phyloP scores from a whole-genome alignment of 164 flowering plant genomes.

The Platanus orientalis region DNA sequence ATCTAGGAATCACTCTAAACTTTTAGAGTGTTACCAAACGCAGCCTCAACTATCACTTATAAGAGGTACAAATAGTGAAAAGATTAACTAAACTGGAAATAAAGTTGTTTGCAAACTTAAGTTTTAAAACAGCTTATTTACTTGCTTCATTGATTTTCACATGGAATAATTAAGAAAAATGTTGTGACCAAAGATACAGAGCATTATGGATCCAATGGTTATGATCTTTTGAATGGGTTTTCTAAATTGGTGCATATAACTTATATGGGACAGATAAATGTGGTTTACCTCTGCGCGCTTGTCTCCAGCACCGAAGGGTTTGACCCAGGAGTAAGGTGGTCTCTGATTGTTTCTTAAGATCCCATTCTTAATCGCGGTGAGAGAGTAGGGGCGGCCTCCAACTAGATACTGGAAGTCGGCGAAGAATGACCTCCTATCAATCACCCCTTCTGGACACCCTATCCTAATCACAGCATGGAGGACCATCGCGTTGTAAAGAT shows the following conservation, averaged over 20 bases:
- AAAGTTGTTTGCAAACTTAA: too few species aligned
- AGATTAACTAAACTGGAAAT: too few species aligned
- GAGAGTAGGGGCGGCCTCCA: constrained; percentile 78
- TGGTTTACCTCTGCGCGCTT: constrained; percentile 61
- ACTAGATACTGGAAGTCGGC: constrained; percentile 71
- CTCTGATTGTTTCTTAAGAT: constrained; percentile 72
- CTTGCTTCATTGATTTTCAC: too few species aligned
- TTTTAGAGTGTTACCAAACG: too few species aligned
- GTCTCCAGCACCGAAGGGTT: constrained; percentile 58
- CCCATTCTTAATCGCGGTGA: constrained; percentile 58
- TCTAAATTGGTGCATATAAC: not conserved
- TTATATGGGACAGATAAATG: not conserved
- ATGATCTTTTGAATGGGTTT: too few species aligned
- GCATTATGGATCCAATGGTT: too few species aligned
- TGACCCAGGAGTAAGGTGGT: constrained; percentile 59
- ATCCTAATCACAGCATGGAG: constrained; percentile 79
- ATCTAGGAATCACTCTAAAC: too few species aligned
- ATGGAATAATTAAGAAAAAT: too few species aligned
- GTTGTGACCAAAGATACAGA: too few species aligned
- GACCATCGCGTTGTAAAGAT: constrained; percentile 89
- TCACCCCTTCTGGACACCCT: constrained; percentile 66
- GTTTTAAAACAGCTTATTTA: too few species aligned
- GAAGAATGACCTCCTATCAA: constrained; percentile 71
- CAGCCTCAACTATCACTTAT: too few species aligned
- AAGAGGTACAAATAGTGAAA: too few species aligned